Evolutionary conservation across 2,329 filamentous ascomycete genomes (phyloP), one percentile per base, ranked within the genome.

Genomic region (Cordyceps cateniannulata): DNA sequence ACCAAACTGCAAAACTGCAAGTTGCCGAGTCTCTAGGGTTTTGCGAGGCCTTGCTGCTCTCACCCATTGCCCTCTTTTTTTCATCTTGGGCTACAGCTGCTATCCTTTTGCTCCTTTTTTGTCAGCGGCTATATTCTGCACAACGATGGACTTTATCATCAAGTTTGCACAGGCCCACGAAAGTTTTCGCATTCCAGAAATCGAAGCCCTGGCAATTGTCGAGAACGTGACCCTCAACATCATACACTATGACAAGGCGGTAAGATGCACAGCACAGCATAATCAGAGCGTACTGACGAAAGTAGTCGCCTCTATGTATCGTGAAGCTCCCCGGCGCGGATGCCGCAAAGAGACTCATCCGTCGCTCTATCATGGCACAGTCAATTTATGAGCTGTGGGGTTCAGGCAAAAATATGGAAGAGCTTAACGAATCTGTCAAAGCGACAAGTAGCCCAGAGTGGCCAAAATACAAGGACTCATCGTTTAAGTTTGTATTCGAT

Each of bases 311-410:
- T 45, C 95, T 93, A 71, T 96, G 91, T 71, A 78, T 96, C 62
- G 81, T 96, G 56, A 81, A 79, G 53, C 80, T 97, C 16, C 80
- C 83, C 42, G 85, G 89, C 47, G 79, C 81, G 64, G 78, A 81
- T 24, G 84, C 85, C 24, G 92, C 92, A 7, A 79, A 79, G 54
- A 77, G 77, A 9, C 80, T 98, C 24, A 81, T 96, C 53, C 78
- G 80, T 54, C 88, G 93, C 64, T 91, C 90, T 51, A 89, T 98
- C 66, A 81, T 98, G 54, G 85, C 86, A 25, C 90, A 92, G 74
- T 86, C 85, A 50, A 89, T 98, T 65, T 90, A 95, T 76, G 91
- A 96, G 71, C 83, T 97, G 64, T 98, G 95, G 93, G 93, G 89
- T 20, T 77, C 79, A 40, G 93, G 89, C 16, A 68, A 76, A 12